Evolutionary conservation across 2,329 filamentous ascomycete species (phyloP), one percentile per base, ranked within the genome.

Genomic region (Phialocephala subalpina): DNA sequence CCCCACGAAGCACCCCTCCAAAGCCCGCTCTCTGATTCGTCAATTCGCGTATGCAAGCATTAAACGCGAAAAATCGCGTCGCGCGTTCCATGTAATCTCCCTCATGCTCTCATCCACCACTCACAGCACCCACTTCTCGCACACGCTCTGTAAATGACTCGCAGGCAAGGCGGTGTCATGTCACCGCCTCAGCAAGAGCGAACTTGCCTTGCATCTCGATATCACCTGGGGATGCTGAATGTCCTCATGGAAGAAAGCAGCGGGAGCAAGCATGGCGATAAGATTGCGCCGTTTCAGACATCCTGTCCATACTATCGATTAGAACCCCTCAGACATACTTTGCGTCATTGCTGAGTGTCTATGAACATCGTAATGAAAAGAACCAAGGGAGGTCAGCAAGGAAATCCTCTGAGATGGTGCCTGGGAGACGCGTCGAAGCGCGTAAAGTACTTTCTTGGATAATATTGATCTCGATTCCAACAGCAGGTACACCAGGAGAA

Each of bases 401-500:
- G 58, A 27, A 58, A 20, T 22, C 12, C 9, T 29, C 47, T 20
- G 47, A n/a, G 25, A 9, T 11, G 47, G 20, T 12, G 47, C 12
- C 3, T 33, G 27, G 18, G 25, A 35, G 58, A 62, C 58, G 63
- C 63, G 63, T 60, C 56, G 33, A 40, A 18, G 36, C 60, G 60
- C 57, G 64, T 63, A 63, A 56, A 66, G 56, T 63, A 60, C 14
- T 49, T 60, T 58, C 33, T 57, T 3, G 33, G 27, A 53, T 27
- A 53, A 33, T 8, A 27, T 29, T 53, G 27, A 53, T 53, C 47
- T 53, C 47, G 47, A 53, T 53, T 53, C 3, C 47, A 20, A 53
- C 16, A 29, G 47, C 27, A 12, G 1, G 2, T n/a, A 6, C 16
- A 29, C 16, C 27, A 12, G 3, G 27, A 36, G 7, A 18, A 56